phyloP scores from a whole-genome alignment of 2,329 filamentous ascomycete genomes.

The Epichloe brachyelytri region DNA sequence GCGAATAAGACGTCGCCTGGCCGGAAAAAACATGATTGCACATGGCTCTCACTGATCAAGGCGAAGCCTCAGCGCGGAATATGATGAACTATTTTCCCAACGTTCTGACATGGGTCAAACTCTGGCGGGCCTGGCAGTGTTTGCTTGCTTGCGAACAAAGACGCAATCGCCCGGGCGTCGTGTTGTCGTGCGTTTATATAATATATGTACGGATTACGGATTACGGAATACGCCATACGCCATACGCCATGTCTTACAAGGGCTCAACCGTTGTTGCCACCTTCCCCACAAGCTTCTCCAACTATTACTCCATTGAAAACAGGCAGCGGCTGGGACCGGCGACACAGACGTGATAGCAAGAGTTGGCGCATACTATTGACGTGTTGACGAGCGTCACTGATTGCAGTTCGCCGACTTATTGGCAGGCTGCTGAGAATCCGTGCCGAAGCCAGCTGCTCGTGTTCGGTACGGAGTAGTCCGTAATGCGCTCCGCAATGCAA shows the following conservation, averaged over 20 bases:
- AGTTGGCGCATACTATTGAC: too few species aligned
- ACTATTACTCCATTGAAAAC: background rate
- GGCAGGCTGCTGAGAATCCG: background rate
- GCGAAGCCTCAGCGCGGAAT: too few species aligned
- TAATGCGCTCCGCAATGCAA: background rate
- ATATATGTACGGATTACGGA: too few species aligned
- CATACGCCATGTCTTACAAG: too few species aligned
- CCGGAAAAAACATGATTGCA: too few species aligned
- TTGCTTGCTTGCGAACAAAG: background rate
- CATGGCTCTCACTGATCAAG: too few species aligned
- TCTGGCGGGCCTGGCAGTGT: background rate
- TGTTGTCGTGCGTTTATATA: background rate
- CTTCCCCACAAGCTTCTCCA: background rate
- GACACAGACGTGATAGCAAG: background rate
- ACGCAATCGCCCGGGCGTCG: background rate
- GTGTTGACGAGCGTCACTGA: too few species aligned
- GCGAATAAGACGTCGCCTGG: too few species aligned
- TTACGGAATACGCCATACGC: background rate
- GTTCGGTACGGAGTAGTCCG: background rate
- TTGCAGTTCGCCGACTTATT: background rate
- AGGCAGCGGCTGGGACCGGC: slow-evolving; percentile 3
- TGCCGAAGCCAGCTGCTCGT: background rate
- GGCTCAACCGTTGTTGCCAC: background rate
- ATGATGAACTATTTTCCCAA: too few species aligned
- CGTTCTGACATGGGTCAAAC: too few species aligned